Conservation (phyloP, 345 rosid species). For the Eucalyptus curtisii region DNA sequence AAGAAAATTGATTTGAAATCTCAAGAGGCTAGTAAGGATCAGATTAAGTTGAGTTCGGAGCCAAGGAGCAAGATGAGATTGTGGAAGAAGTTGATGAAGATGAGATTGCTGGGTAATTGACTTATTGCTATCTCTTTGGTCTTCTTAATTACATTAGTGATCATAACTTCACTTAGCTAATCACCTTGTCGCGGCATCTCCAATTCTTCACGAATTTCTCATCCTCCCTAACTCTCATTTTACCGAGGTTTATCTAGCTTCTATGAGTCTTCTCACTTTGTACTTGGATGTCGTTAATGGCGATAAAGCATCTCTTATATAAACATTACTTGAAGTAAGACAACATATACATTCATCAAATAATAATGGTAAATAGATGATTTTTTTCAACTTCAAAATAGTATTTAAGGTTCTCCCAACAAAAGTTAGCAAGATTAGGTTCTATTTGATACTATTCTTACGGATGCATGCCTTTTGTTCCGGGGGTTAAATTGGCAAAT, state of each 20-base stretch:
- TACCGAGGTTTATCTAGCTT: background rate
- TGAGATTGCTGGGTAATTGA: background rate
- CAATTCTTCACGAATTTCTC: background rate
- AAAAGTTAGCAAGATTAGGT: background rate
- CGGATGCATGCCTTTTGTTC: background rate
- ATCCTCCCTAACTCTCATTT: background rate
- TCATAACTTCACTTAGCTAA: no score
- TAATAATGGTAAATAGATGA: no score
- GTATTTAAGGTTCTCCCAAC: background rate
- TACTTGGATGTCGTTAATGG: background rate
- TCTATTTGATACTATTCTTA: background rate
- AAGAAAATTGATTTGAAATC: background rate
- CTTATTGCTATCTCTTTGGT: background rate
- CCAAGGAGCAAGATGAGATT: background rate
- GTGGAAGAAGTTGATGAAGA: background rate
- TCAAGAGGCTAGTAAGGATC: background rate
- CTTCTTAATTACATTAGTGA: background rate
- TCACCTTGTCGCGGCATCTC: background rate
- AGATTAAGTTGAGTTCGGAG: background rate
- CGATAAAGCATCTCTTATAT: background rate
- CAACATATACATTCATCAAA: background rate
- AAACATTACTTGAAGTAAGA: background rate
- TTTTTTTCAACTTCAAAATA: background rate
- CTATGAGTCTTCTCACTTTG: background rate
- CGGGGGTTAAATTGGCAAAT: background rate